Base-by-base conservation (phyloP, 2,329 filamentous ascomycete species). In the Dendrostoma leiphaemia region DNA sequence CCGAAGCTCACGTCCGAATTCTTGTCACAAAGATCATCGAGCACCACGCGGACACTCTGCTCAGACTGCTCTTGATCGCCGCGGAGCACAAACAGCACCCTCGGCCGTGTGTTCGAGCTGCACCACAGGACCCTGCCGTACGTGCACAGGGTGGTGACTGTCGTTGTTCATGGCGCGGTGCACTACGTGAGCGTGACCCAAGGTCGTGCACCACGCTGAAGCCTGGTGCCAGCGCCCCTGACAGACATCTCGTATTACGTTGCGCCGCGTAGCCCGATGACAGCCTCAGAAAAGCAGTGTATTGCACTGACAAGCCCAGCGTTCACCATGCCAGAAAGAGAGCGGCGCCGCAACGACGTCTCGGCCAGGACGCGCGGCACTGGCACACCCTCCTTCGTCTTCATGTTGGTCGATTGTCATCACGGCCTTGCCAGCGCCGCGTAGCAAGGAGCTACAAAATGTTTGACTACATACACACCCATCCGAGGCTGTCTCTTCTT, bases 151-250 rank as follows among this genome's bases (percentile, higher is more conserved):
- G 15, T 24, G 23, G 38, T 43, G 12, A 23, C 38, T 31, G 29
- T 31, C 38, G 15, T 43, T 19, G 12, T 19, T 19, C 38, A 43
- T 43, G 24, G 10, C 38, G 38, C 38, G 38, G 19, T 12, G 15
- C 19, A 43, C 10, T 23, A 44, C 31, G 31, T 32, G 31, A 32
- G 31, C 31, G 31, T 32, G 7, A 12, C 17, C 26, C 40, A 17
- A 26, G 4, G 6, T n/a, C 37, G 37, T 19, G 37, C 17, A 17
- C 19, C 17, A n/a, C 9, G 21, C 19, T 38, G n/a, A 66, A 54
- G 61, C 61, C 15, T 23, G 19, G 40, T 6, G 3, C 10, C 10
- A 12, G 31, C 31, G 31, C n/a, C n/a, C n/a, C n/a, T n/a, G n/a
- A n/a, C n/a, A n/a, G n/a, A n/a, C n/a, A n/a, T n/a, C n/a, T n/a